phyloP scores from a whole-genome alignment of 208 protist genomes.

The Leptomonas seymouri region DNA sequence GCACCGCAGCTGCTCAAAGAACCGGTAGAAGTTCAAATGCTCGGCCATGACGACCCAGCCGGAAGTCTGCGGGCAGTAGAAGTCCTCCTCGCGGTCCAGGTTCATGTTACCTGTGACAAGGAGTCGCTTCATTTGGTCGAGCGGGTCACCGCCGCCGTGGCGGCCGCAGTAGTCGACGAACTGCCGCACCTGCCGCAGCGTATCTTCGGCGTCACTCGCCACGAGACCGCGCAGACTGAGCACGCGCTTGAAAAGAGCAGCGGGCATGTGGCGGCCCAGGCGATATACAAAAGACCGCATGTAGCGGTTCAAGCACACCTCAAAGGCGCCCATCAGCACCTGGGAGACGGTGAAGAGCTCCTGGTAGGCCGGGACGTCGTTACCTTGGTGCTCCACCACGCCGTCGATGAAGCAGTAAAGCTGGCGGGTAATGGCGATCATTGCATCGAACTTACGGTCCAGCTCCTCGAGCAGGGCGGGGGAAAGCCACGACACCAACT shows the following conservation, averaged over 20 bases:
- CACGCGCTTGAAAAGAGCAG: slow-evolving; percentile 57
- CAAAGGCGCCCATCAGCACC: slow-evolving; percentile 88
- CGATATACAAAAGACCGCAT: slow-evolving; percentile 53
- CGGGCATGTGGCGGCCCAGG: slow-evolving; percentile 57
- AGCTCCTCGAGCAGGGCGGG: slow-evolving; percentile 73
- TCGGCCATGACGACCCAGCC: slow-evolving; percentile 99
- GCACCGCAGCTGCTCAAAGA: slow-evolving; percentile 98
- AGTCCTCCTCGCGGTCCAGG: slow-evolving; percentile 87
- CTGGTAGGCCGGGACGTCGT: slow-evolving; percentile 96
- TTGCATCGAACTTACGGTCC: slow-evolving; percentile 95
- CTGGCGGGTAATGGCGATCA: slow-evolving; percentile 96
- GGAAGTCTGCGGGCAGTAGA: slow-evolving; percentile 88
- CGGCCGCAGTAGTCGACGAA: slow-evolving; percentile 55
- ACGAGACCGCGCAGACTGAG: slow-evolving; percentile 32
- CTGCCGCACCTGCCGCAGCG: slow-evolving; percentile 63
- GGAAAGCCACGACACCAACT: slow-evolving; percentile 58
- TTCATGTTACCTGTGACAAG: slow-evolving; percentile 87
- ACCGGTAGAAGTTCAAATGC: slow-evolving; percentile 99
- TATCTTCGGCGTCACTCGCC: slow-evolving; percentile 27
- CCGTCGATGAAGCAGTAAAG: slow-evolving; percentile 95
- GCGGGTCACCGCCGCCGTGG: slow-evolving; percentile 40
- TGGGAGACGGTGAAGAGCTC: slow-evolving; percentile 97
- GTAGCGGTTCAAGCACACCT: slow-evolving; percentile 84
- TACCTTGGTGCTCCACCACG: slow-evolving; percentile 90
- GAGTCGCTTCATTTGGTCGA: slow-evolving; percentile 65